These are phyloP conservation scores for Tetratostichococcus sp. DNA, from an alignment of 139 green algal species.

Conservation along the genomic window DNA sequence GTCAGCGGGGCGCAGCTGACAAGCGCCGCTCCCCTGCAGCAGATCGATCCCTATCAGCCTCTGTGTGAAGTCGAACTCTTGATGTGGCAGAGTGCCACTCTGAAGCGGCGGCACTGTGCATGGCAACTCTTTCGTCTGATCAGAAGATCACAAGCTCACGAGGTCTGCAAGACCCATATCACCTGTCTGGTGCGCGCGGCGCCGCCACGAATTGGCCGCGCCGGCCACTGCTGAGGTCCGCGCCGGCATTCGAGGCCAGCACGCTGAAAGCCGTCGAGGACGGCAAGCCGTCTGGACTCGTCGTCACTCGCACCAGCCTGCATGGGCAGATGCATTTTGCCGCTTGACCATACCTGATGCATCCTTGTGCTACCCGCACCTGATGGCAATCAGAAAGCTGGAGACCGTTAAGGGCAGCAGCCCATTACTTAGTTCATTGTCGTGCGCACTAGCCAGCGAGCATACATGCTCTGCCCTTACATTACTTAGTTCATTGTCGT, in stretches of 20 bases:
- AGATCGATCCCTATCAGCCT: neutral
- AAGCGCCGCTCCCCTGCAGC: constrained; percentile 27
- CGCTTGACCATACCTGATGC: too few species aligned
- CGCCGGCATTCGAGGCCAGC: constrained; percentile 8
- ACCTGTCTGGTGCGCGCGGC: neutral
- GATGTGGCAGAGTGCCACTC: too few species aligned
- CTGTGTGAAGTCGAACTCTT: too few species aligned
- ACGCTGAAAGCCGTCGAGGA: constrained; percentile 56
- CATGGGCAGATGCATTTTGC: neutral
- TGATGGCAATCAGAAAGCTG: constrained; percentile 27
- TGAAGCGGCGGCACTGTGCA: too few species aligned
- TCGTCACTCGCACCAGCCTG: constrained; percentile 1
- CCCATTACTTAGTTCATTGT: too few species aligned
- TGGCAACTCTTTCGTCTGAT: neutral
- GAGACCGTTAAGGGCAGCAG: constrained; percentile 60
- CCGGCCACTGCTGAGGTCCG: neutral
- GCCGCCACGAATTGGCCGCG: neutral
- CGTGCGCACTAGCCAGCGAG: too few species aligned
- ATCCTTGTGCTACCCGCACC: too few species aligned
- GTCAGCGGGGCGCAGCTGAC: constrained; percentile 51
- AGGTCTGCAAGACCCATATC: too few species aligned
- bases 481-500: too few species aligned
- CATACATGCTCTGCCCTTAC: too few species aligned
- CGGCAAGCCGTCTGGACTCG: constrained; percentile 32
- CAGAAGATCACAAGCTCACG: too few species aligned